These are phyloP conservation scores for Polygonum maritimum DNA, from an alignment of 148 eudicot genomes.

Conservation along the genomic window DNA sequence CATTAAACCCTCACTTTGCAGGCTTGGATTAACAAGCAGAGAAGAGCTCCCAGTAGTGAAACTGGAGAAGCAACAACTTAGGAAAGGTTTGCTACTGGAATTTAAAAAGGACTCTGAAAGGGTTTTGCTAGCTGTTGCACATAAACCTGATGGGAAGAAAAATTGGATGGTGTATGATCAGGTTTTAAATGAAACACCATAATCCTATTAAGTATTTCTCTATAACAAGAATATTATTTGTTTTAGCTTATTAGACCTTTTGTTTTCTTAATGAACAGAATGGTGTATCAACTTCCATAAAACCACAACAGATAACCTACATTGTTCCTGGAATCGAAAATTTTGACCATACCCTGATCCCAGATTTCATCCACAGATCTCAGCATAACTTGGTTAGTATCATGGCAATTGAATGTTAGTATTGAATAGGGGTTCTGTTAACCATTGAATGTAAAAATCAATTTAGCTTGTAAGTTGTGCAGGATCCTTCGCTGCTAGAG, in stretches of 20 bases:
- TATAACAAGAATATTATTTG: neutral
- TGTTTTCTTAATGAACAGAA: constrained; percentile 35
- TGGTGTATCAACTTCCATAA: constrained; percentile 69
- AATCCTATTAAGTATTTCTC: constrained; percentile 15
- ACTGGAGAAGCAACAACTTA: constrained; percentile 43
- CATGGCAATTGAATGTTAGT: neutral
- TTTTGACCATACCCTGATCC: constrained; percentile 56
- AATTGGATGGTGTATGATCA: constrained; percentile 99
- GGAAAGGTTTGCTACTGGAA: constrained; percentile 69
- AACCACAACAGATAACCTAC: constrained; percentile 91
- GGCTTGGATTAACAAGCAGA: constrained; percentile 44
- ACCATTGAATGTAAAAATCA: constrained; percentile 6
- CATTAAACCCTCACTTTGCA: constrained; percentile 21
- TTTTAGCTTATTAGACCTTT: constrained; percentile 4
- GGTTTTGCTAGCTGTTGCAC: constrained; percentile 77
- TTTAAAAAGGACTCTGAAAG: constrained; percentile 91
- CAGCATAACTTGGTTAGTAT: constrained; percentile 66
- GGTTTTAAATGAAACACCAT: constrained; percentile 42
- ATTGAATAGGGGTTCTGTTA: constrained; percentile 3
- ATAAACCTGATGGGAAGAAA: constrained; percentile 86
- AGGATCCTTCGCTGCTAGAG: constrained; percentile 86
- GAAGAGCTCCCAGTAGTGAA: constrained; percentile 49
- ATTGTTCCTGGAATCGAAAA: constrained; percentile 76
- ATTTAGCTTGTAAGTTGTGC: constrained; percentile 12
- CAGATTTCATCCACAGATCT: constrained; percentile 68